These are phyloP conservation scores for Kwoniella shivajii DNA, from an alignment of 1,284 basidiomycete species.

Conservation along the genomic window DNA sequence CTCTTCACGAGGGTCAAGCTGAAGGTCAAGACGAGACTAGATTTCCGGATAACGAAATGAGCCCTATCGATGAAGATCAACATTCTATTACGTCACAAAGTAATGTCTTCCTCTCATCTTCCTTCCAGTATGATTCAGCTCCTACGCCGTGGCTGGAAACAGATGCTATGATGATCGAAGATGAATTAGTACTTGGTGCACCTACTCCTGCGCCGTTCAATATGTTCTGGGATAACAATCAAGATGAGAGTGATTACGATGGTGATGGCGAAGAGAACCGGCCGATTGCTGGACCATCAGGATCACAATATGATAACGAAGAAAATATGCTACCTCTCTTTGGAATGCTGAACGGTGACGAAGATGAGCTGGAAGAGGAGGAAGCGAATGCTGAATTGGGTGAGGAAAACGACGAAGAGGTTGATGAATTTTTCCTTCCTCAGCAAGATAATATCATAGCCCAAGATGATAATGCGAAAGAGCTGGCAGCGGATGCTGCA, in stretches of 20 bases:
- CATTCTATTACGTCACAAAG: neutral
- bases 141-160: conserved; percentile 2
- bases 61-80: neutral
- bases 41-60: neutral
- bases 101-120: neutral
- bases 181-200: neutral
- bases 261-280: neutral
- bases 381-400: neutral
- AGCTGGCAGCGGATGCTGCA: neutral
- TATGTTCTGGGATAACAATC: neutral
- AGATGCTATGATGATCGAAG: conserved; percentile 8
- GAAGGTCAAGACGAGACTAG: neutral
- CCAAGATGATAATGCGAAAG: neutral
- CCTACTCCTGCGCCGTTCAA: conserved; percentile 4
- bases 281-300: neutral
- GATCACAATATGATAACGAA: neutral
- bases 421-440: neutral
- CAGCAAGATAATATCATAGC: too few species aligned
- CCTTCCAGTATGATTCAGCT: neutral
- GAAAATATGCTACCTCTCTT: neutral
- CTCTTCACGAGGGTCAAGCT: too few species aligned
- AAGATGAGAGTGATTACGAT: conserved; percentile 1
- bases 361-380: conserved; percentile 1
- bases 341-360: neutral
- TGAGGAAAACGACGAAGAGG: neutral